phyloP scores from a whole-genome alignment of 306 rosid species.

The Vigna nakashimae region DNA sequence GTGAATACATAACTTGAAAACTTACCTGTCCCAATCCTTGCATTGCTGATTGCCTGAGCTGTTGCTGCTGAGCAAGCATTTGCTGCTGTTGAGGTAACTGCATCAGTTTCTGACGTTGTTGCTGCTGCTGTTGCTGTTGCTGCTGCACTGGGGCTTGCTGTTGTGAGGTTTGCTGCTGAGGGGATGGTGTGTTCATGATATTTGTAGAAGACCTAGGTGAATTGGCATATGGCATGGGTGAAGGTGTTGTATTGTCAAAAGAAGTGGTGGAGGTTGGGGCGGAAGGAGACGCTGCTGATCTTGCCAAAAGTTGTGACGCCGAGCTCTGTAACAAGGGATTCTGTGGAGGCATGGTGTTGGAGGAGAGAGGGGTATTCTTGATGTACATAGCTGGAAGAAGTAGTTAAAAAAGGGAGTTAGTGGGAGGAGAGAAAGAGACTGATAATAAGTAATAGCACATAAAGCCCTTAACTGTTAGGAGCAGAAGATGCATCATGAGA shows the following conservation, averaged over 20 bases:
- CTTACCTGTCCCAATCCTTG: conserved; percentile 91
- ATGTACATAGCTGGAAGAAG: conserved; percentile 64
- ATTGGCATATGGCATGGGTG: conserved; percentile 93
- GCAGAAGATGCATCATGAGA: conserved; percentile 50
- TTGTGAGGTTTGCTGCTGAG: conserved; percentile 86
- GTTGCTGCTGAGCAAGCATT: conserved; percentile 87
- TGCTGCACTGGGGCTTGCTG: conserved; percentile 58
- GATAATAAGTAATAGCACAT: not conserved
- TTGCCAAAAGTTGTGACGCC: conserved; percentile 91
- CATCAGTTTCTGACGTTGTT: conserved; percentile 75
- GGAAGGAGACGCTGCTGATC: conserved; percentile 93
- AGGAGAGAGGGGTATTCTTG: conserved; percentile 67
- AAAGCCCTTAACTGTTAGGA: conserved; percentile 45
- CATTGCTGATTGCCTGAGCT: conserved; percentile 78
- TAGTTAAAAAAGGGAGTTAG: not conserved
- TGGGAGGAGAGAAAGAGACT: no score
- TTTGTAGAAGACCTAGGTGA: conserved; percentile 87
- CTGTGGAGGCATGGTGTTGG: conserved; percentile 70
- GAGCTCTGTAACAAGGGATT: conserved; percentile 77
- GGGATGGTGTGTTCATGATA: conserved; percentile 91
- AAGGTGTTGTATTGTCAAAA: conserved; percentile 79
- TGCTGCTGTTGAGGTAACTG: conserved; percentile 87
- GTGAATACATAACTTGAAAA: conserved; percentile 33
- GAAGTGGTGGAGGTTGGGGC: conserved; percentile 70
- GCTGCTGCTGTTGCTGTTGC: conserved; percentile 46